Percentiles rank a stretch among this genome's conserved stretches.
Conservation (phyloP, 345 rosid genomes). For the Salix koriyanagi region DNA sequence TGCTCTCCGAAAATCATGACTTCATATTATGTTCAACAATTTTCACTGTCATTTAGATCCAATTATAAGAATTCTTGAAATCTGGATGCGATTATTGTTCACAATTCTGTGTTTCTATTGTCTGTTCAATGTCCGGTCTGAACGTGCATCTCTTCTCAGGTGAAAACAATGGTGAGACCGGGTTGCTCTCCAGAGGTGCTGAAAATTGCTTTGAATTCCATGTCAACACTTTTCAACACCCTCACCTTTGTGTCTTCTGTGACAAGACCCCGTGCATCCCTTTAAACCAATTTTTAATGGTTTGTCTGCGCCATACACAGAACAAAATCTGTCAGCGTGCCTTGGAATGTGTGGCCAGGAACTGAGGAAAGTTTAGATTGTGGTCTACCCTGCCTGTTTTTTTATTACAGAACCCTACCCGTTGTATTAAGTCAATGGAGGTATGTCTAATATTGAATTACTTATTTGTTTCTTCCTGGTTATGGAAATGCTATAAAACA, state of each 20-base stretch:
- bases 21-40: neutral
- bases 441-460: too few relatives aligned
- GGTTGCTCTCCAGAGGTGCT: constrained; percentile 39
- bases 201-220: constrained; percentile 30
- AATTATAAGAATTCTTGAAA: too few relatives aligned
- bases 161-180: constrained; percentile 33
- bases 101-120: neutral
- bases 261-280: constrained; percentile 23
- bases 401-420: too few relatives aligned
- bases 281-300: constrained; percentile 15
- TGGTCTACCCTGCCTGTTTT: too few relatives aligned
- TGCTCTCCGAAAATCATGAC: neutral
- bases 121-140: neutral
- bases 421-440: too few relatives aligned
- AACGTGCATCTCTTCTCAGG: constrained; percentile 16
- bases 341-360: too few relatives aligned
- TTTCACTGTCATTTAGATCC: neutral
- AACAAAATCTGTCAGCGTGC: neutral
- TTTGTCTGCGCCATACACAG: neutral
- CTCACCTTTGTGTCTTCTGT: constrained; percentile 24
- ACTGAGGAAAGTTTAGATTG: too few relatives aligned
- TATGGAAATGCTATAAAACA: too few relatives aligned
- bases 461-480: too few relatives aligned
- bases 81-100: neutral
- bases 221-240: constrained; percentile 27